Percentiles rank a stretch among this genome's conserved stretches.
phyloP scores from a whole-genome alignment of 108 stramenopile genomes.

The Aurantiochytrium sp. region DNA sequence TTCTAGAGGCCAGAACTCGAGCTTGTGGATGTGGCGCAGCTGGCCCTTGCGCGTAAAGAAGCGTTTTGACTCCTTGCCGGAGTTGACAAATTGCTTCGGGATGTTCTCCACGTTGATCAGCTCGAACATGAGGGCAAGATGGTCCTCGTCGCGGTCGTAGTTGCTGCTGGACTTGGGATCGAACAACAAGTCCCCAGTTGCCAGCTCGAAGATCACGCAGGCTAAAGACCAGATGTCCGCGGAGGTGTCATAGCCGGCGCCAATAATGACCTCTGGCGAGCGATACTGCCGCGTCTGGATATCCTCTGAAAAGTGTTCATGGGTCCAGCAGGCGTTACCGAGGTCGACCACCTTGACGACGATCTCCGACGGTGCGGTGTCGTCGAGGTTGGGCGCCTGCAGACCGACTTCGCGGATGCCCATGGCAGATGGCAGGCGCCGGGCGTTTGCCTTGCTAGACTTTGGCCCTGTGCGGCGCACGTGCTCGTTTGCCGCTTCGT shows the following conservation, averaged over 20 bases:
- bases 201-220: conserved; percentile 90
- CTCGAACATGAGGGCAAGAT: conserved; percentile 96
- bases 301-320: conserved; percentile 94
- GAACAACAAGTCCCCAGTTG: conserved; percentile 94
- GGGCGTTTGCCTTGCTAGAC: background rate
- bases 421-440: background rate
- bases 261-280: conserved; percentile 86
- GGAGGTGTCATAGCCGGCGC: conserved; percentile 82
- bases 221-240: conserved; percentile 98
- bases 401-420: conserved; percentile 9
- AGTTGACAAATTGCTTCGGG: conserved; percentile 74
- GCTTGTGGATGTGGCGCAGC: conserved; percentile 89
- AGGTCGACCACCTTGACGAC: conserved; percentile 80
- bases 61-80: conserved; percentile 84
- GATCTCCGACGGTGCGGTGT: background rate
- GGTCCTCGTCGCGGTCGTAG: conserved; percentile 87
- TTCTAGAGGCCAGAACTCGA: conserved; percentile 94
- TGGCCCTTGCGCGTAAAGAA: conserved; percentile 93
- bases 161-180: conserved; percentile 78
- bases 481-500: background rate
- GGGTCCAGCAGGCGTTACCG: conserved; percentile 96
- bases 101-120: conserved; percentile 88
- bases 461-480: background rate
- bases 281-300: conserved; percentile 97
- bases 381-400: background rate